phyloP scores from a whole-genome alignment of 2,329 filamentous ascomycete species.

The Penicillium sp. region DNA sequence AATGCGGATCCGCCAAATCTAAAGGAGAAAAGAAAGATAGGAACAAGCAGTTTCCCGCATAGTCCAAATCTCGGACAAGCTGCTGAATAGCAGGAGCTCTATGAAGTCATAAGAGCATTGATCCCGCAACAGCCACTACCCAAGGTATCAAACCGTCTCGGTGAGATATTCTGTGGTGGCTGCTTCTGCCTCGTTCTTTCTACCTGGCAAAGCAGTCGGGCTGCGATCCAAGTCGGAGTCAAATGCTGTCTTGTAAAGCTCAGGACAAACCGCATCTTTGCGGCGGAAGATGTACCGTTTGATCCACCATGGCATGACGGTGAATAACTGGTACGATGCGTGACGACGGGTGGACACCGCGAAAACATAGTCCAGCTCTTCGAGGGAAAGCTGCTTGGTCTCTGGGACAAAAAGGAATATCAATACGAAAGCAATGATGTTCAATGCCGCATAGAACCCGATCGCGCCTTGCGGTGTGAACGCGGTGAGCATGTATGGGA shows the following conservation, averaged over 20 bases:
- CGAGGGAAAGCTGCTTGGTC: slow-evolving; percentile 48
- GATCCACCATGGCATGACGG: slow-evolving; percentile 57
- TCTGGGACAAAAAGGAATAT: slow-evolving; percentile 57
- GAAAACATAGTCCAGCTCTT: slow-evolving; percentile 53
- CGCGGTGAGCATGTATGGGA: slow-evolving; percentile 40
- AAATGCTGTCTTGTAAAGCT: slow-evolving; percentile 39
- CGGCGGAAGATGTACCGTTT: slow-evolving; percentile 53
- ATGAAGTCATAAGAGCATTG: background rate
- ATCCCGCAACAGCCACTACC: background rate
- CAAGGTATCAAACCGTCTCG: background rate
- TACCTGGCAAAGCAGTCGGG: background rate
- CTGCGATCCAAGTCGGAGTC: background rate
- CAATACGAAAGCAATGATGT: slow-evolving; percentile 53
- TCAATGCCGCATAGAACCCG: slow-evolving; percentile 55
- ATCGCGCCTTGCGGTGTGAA: slow-evolving; percentile 51
- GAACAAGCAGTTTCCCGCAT: background rate
- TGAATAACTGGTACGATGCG: slow-evolving; percentile 51
- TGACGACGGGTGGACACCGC: slow-evolving; percentile 53
- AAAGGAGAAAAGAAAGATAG: background rate
- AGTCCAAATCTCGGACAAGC: background rate
- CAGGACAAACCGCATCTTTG: slow-evolving; percentile 44
- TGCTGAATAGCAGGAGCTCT: background rate
- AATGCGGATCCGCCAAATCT: background rate
- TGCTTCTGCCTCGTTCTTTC: background rate
- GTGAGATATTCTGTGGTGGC: background rate